Evolutionary conservation across 345 rosid species (phyloP), one percentile per base, ranked within the genome.

Genomic region (Capsella bursapastoris): DNA sequence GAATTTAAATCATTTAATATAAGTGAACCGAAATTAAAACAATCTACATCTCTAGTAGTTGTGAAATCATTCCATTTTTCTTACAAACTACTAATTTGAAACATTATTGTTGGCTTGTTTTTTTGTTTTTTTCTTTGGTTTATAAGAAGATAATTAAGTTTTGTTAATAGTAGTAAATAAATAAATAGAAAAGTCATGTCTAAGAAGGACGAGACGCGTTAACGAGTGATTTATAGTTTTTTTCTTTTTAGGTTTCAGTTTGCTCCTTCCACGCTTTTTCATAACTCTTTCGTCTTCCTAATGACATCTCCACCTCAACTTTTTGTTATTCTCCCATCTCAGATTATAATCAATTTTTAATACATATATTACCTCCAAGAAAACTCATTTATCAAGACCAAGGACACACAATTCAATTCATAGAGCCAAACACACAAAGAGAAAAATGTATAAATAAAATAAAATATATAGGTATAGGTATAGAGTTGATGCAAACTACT

Each of bases 241-340:
- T 15, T n/a, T 25, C 15, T 52, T 41, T 72, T 55, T 11, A 1
- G 8, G 64, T 47, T 47, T 47, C n/a, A 74, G 53, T 66, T 74
- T 50, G 78, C 78, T 74, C 73, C 73, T 74, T 58, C 61, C 73
- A 74, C 78, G 73, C 62, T 66, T 74, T 29, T 74, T 58, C 77
- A 32, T 72, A 41, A 31, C 51, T n/a, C 60, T 50, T 49, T 60
- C 61, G 53, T 62, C 77, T 65, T 56, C 60, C 66, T 48, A 15
- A 66, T 57, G 78, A 74, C 78, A 74, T 66, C 73, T 74, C 38
- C 52, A 15, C 78, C 78, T 74, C 68, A 58, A 66, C 78, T 66
- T 57, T 58, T 29, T 28, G 29, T 35, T 13, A 29, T 38, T 35
- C 48, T 38, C 29, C 53, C 35, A n/a, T 66, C 53, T 40, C 61